Conservation (phyloP, 2,329 filamentous ascomycete genomes). For the Neodidymelliopsis sp. region DNA sequence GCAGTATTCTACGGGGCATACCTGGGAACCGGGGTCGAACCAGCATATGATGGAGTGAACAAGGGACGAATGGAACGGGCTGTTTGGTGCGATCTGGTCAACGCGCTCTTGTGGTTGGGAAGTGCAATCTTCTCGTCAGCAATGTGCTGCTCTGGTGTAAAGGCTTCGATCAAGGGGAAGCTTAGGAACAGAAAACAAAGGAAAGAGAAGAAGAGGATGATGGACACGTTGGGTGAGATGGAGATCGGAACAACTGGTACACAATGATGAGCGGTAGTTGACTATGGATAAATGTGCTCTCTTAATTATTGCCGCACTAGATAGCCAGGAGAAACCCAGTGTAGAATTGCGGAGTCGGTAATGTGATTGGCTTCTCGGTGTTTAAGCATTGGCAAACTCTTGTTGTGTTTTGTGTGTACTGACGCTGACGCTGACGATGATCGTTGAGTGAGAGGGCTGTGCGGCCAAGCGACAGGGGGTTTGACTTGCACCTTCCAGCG, state of each 20-base stretch:
- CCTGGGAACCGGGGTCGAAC: not conserved
- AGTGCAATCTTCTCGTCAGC: conserved; percentile 33
- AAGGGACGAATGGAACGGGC: conserved; percentile 27
- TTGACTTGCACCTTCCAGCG: not conserved
- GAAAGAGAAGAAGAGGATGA: conserved; percentile 3
- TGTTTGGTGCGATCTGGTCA: conserved; percentile 35
- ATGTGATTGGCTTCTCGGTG: too few relatives aligned
- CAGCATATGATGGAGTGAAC: conserved; percentile 19
- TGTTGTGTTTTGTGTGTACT: not conserved
- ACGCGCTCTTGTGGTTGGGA: conserved; percentile 31
- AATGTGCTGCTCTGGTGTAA: conserved; percentile 36
- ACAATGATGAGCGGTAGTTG: too few relatives aligned
- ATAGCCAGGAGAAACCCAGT: too few relatives aligned
- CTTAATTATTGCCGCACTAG: too few relatives aligned
- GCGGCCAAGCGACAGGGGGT: conserved; percentile 15
- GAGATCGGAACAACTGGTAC: conserved; percentile 14
- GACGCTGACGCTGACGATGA: conserved; percentile 3
- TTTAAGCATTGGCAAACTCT: not conserved
- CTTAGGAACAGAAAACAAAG: conserved; percentile 12
- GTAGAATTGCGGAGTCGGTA: too few relatives aligned
- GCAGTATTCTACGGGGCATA: conserved; percentile 30
- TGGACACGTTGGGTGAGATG: conserved; percentile 10
- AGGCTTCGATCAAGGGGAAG: conserved; percentile 26
- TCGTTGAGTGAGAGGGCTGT: conserved; percentile 5
- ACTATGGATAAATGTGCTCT: too few relatives aligned